These are phyloP conservation scores for Bipolaris oryzae DNA, from an alignment of 2,329 filamentous ascomycete species.

Conservation along the genomic window DNA sequence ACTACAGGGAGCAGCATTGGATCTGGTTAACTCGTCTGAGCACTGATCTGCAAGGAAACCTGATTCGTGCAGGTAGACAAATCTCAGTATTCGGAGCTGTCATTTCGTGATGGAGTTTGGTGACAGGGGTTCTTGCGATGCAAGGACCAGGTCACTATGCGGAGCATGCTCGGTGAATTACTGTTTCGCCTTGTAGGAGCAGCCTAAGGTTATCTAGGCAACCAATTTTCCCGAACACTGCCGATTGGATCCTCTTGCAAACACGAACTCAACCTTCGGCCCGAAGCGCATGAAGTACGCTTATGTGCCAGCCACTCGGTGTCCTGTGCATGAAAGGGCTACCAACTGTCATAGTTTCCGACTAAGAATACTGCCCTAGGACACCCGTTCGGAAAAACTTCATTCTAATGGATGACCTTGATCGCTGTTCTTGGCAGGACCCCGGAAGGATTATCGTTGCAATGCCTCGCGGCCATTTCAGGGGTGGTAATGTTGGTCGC, in stretches of 20 bases:
- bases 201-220: neutral
- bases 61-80: neutral
- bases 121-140: neutral
- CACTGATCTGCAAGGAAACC: neutral
- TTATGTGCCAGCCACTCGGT: neutral
- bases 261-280: constrained; percentile 7
- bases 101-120: neutral
- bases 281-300: constrained; percentile 14
- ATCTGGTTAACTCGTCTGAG: neutral
- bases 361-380: neutral
- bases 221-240: neutral
- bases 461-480: constrained; percentile 13
- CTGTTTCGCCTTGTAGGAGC: constrained; percentile 1
- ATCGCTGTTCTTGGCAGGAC: neutral
- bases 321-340: neutral
- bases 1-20: neutral
- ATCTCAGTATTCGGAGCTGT: neutral
- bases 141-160: neutral
- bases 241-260: constrained; percentile 1
- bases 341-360: neutral
- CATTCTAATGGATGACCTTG: neutral
- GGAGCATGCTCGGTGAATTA: constrained; percentile 5
- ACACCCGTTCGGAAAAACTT: neutral
- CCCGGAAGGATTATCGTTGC: neutral
- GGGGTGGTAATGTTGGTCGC: constrained; percentile 15